Conservation (phyloP, 345 rosid genomes). For the Gossypium herbaceum region DNA sequence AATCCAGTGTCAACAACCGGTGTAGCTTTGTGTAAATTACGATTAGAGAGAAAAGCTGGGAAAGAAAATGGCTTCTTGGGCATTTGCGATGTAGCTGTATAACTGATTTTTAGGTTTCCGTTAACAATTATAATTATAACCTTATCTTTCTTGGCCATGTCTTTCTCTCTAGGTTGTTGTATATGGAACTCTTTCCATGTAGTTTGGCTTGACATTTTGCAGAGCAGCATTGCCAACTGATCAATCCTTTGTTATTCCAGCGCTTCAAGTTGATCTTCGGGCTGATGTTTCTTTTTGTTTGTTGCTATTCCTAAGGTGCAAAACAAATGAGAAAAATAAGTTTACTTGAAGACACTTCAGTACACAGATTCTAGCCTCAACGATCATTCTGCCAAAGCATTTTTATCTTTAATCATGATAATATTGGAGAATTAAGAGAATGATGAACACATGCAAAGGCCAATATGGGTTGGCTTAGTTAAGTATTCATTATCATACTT, state of each 20-base stretch:
- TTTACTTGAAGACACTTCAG: too few species aligned
- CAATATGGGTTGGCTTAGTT: too few species aligned
- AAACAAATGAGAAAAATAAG: too few species aligned
- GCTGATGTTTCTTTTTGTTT: not conserved
- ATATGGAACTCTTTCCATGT: slow-evolving; percentile 36
- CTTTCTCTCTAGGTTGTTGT: slow-evolving; percentile 32
- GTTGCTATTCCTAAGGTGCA: not conserved
- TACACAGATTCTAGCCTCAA: too few species aligned
- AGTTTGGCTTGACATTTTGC: slow-evolving; percentile 30
- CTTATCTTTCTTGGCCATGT: slow-evolving; percentile 28
- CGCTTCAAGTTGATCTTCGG: not conserved
- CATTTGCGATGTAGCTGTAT: slow-evolving; percentile 30
- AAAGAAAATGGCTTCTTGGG: slow-evolving; percentile 35
- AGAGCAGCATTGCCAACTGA: slow-evolving; percentile 18
- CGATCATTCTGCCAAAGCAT: too few species aligned
- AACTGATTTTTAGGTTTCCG: too few species aligned
- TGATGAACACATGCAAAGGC: too few species aligned
- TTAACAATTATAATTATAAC: slow-evolving; percentile 17
- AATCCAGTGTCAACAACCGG: slow-evolving; percentile 18
- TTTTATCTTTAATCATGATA: too few species aligned
- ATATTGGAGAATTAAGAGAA: too few species aligned
- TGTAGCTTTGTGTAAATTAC: slow-evolving; percentile 42
- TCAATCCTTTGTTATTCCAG: not conserved
- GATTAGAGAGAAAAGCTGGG: slow-evolving; percentile 30
- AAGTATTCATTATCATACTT: too few species aligned